Conservation (phyloP, 2,329 filamentous ascomycete species). For the Microsporum ferrugineum region DNA sequence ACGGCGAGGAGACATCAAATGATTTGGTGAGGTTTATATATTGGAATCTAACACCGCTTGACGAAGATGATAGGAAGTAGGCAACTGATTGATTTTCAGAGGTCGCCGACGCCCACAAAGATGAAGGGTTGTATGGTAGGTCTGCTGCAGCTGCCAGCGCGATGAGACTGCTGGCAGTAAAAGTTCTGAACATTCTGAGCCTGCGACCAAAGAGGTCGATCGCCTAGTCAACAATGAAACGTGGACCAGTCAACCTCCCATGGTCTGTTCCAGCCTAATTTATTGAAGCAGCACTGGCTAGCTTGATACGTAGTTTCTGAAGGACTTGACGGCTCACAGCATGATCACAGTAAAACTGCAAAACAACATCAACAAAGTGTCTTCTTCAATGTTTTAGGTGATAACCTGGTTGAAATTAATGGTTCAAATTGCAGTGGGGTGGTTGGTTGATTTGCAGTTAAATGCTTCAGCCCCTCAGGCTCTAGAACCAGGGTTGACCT, state of each 20-base stretch:
- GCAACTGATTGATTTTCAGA: slow-evolving; percentile 8
- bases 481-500: not conserved
- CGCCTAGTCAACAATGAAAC: not conserved
- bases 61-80: slow-evolving; percentile 10
- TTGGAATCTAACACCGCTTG: slow-evolving; percentile 11
- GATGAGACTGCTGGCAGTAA: slow-evolving; percentile 2
- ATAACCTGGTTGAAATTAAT: not conserved
- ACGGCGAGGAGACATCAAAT: slow-evolving; percentile 23
- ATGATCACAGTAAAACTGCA: not conserved
- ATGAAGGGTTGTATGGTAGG: slow-evolving; percentile 15
- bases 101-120: slow-evolving; percentile 10
- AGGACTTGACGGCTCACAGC: not conserved
- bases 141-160: slow-evolving; percentile 2
- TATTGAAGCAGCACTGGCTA: not conserved
- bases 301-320: not conserved
- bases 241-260: not conserved
- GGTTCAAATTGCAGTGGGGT: not conserved
- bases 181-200: slow-evolving; percentile 10
- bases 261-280: not conserved
- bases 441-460: not conserved
- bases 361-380: not conserved
- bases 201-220: not conserved
- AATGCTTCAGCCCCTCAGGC: not conserved
- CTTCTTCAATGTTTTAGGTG: not conserved
- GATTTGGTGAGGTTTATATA: slow-evolving; percentile 10